Conservation (phyloP, 2,329 filamentous ascomycete species). For the Paraphaeosphaeria minitans region DNA sequence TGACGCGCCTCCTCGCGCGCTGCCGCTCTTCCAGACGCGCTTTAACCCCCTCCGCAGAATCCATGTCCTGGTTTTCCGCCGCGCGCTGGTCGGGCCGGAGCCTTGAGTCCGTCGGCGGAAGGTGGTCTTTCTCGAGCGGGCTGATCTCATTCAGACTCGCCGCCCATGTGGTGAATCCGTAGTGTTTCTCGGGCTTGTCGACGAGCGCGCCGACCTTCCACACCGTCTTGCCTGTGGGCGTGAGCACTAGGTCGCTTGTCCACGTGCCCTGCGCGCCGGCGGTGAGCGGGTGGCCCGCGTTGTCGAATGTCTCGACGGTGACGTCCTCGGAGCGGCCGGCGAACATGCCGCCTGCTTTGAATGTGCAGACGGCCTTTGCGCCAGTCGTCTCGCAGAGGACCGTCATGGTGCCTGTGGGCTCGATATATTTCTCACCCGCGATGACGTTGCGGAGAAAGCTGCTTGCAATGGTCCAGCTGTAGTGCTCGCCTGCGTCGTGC, state of each 20-base stretch:
- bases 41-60: slow-evolving; percentile 84
- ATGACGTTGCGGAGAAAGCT: slow-evolving; percentile 95
- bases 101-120: slow-evolving; percentile 82
- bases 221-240: slow-evolving; percentile 67
- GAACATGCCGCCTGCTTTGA: slow-evolving; percentile 97
- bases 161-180: slow-evolving; percentile 87
- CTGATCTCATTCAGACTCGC: slow-evolving; percentile 89
- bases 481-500: slow-evolving; percentile 77
- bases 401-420: slow-evolving; percentile 89
- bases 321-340: slow-evolving; percentile 93
- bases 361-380: slow-evolving; percentile 82
- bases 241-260: slow-evolving; percentile 74
- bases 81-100: slow-evolving; percentile 87
- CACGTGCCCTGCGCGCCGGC: slow-evolving; percentile 80
- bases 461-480: slow-evolving; percentile 86
- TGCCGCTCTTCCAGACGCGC: slow-evolving; percentile 84
- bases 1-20: slow-evolving; percentile 70
- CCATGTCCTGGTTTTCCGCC: slow-evolving; percentile 79
- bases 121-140: slow-evolving; percentile 70
- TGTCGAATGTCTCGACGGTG: slow-evolving; percentile 71
- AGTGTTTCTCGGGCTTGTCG: slow-evolving; percentile 76
- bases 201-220: slow-evolving; percentile 83
- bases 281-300: slow-evolving; percentile 68
- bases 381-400: slow-evolving; percentile 84
- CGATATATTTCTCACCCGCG: slow-evolving; percentile 96